phyloP scores from a whole-genome alignment of 2,329 filamentous ascomycete genomes.

The Podosphaera xanthii region DNA sequence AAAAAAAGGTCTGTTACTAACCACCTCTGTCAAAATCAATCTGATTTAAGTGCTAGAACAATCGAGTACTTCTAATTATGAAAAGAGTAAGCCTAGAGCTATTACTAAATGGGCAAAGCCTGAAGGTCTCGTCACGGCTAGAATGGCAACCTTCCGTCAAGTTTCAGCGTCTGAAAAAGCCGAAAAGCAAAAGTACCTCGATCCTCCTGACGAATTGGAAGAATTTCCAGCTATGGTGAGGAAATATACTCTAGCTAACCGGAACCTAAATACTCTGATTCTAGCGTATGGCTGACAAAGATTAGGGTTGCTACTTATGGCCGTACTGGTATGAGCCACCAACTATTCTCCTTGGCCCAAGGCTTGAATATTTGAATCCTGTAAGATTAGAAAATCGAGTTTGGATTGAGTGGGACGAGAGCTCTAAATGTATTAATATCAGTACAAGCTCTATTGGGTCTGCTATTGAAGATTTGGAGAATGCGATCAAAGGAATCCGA shows the following conservation, averaged over 20 bases:
- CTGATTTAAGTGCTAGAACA: not conserved
- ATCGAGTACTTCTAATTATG: not conserved
- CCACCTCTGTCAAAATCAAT: not conserved
- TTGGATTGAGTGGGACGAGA: constrained; percentile 2
- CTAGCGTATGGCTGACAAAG: not conserved
- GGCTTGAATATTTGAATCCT: constrained; percentile 1
- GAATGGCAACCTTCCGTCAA: not conserved
- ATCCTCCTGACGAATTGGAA: not conserved
- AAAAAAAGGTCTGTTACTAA: not conserved
- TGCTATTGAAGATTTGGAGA: not conserved
- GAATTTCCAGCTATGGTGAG: not conserved
- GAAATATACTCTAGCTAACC: not conserved
- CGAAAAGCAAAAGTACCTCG: not conserved
- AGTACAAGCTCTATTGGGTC: not conserved
- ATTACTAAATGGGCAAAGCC: not conserved
- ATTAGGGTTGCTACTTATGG: constrained; percentile 2
- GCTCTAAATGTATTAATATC: constrained; percentile 1
- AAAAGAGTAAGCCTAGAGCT: not conserved
- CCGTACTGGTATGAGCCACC: not conserved
- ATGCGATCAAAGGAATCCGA: constrained; percentile 7
- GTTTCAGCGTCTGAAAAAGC: not conserved
- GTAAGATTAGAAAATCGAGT: not conserved
- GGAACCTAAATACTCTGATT: not conserved
- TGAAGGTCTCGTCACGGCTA: not conserved
- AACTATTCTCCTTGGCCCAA: not conserved